phyloP scores from a whole-genome alignment of 805 yeast genomes.

The Schwanniomyces occidentalis region DNA sequence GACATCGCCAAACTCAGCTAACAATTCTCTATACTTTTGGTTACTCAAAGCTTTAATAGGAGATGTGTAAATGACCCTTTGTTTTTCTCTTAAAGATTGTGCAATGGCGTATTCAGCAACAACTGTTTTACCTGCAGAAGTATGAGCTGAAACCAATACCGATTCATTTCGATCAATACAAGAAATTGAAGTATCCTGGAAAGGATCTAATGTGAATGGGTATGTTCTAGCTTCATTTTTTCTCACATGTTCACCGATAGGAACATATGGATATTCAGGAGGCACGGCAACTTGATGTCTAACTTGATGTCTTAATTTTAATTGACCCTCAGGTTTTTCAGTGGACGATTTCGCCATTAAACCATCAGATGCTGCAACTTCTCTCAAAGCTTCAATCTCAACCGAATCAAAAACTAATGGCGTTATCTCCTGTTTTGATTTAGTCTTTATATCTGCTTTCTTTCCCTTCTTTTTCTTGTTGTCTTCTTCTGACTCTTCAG shows the following conservation, averaged over 20 bases:
- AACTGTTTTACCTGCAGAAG: slow-evolving; percentile 96
- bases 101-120: slow-evolving; percentile 98
- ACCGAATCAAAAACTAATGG: slow-evolving; percentile 85
- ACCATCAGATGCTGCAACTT: slow-evolving; percentile 81
- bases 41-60: slow-evolving; percentile 94
- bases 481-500: slow-evolving; percentile 19
- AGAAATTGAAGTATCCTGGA: slow-evolving; percentile 94
- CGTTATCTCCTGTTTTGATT: slow-evolving; percentile 46
- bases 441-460: slow-evolving; percentile 19
- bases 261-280: slow-evolving; percentile 82
- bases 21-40: slow-evolving; percentile 88
- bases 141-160: slow-evolving; percentile 95
- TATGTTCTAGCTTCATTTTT: slow-evolving; percentile 79
- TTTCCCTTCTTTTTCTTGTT: slow-evolving; percentile 22
- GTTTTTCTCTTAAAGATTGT: slow-evolving; percentile 86
- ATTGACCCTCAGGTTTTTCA: slow-evolving; percentile 40
- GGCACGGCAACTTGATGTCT: slow-evolving; percentile 98
- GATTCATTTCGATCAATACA: slow-evolving; percentile 94
- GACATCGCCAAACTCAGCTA: slow-evolving; percentile 93
- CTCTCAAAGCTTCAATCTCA: slow-evolving; percentile 87
- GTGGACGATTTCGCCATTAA: slow-evolving; percentile 37
- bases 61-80: slow-evolving; percentile 91
- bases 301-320: slow-evolving; percentile 86
- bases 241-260: slow-evolving; percentile 86
- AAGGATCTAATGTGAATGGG: slow-evolving; percentile 93